Conservation (phyloP, 768 basidiomycete genomes). For the Grammothele lineata region DNA sequence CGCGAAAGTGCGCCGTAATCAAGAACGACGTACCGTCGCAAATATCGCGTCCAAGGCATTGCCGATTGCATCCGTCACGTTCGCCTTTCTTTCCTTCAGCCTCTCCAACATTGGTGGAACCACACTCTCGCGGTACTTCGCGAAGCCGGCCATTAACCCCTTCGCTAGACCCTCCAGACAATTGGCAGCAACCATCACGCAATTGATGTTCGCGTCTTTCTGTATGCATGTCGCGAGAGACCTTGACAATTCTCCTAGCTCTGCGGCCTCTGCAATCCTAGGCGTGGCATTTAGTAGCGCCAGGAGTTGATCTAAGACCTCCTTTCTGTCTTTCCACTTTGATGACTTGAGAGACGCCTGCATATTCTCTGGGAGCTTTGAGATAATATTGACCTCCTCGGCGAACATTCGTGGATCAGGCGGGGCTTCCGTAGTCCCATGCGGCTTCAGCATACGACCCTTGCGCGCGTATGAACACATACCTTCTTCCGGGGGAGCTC, state of each 20-base stretch:
- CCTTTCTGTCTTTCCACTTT: constrained; percentile 98
- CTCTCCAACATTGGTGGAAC: constrained; percentile 81
- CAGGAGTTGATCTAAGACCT: constrained; percentile 80
- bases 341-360: constrained; percentile 76
- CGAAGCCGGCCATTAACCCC: constrained; percentile 73
- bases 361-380: constrained; percentile 72
- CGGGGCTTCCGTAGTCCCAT: constrained; percentile 40
- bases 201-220: constrained; percentile 91
- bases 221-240: constrained; percentile 79
- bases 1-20: not conserved
- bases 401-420: constrained; percentile 77
- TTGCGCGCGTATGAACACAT: constrained; percentile 19
- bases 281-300: constrained; percentile 64
- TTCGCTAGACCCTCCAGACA: constrained; percentile 85
- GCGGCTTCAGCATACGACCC: too few relatives aligned
- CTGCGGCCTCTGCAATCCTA: constrained; percentile 75
- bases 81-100: constrained; percentile 90
- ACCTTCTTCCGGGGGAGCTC: constrained; percentile 41
- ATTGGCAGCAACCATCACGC: constrained; percentile 84
- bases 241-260: constrained; percentile 70
- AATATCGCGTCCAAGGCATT: constrained; percentile 88
- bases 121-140: constrained; percentile 63
- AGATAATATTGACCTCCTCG: constrained; percentile 75
- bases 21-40: constrained; percentile 52
- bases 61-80: constrained; percentile 86